Base-by-base conservation (phyloP, 2,329 filamentous ascomycete species). In the Fusarium torreyae region DNA sequence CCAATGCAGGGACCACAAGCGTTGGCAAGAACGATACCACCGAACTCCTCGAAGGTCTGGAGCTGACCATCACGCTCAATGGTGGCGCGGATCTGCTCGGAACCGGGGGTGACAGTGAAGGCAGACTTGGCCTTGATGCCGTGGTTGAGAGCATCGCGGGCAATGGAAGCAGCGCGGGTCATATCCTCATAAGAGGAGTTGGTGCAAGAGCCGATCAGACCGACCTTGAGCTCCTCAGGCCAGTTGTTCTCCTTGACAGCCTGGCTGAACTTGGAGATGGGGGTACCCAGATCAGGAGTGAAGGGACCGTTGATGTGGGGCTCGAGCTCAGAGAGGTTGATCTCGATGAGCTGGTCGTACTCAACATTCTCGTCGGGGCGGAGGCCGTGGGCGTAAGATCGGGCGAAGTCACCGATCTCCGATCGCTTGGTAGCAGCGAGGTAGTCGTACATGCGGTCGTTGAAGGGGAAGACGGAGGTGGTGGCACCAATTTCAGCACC, bases 181-280 rank as follows among this genome's bases (percentile, higher is more conserved):
- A 99, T 99, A 79, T 99, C 96, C 82, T 98, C 92, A 80, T 98
- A 99, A 3, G 96, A 98, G 80, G 93, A 97, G 87, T 99, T 99
- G 51, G 96, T 99, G 86, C 96, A 99, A 83, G 94, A 97, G 64
- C 96, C 96, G 77, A 99, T 99, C 56, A 99, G 87, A 52, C 94
- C 94, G 26, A 96, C 95, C 14, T 94, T 96, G 66, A 99, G 91
- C 68, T 91, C 94, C 77, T 93, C 88, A 3, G 96, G 96, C 96
- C 96, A 99, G 51, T 92, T 84, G 80, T 98, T 94, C 74, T 91
- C 87, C 80, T 92, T 87, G 22, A 98, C 93, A 3, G 92, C 90
- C 61, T 93, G 87, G 77, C 94, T 94, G 84, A 99, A 99, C 77
- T 91, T 87, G 49, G 94, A 98, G 56, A 99, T 83, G 6, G 96